These are phyloP conservation scores for Pseudotulostoma volvatum DNA, from an alignment of 495 filamentous ascomycete species.

Conservation along the genomic window DNA sequence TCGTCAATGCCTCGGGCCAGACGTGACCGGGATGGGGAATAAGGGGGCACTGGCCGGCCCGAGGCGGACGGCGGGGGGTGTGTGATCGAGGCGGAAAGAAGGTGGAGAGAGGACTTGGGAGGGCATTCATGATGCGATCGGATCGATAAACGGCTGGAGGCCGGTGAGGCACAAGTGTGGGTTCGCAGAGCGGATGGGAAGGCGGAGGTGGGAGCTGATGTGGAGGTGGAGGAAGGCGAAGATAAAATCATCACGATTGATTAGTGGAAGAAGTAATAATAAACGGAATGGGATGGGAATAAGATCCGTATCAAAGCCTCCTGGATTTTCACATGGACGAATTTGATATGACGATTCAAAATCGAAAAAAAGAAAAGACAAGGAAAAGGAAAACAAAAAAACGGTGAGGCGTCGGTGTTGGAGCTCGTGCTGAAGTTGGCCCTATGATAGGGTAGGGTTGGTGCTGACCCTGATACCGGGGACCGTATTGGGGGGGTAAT, in stretches of 20 bases:
- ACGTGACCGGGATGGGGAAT: slow-evolving; percentile 12
- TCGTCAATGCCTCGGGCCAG: slow-evolving; percentile 28
- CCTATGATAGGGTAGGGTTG: too few species aligned
- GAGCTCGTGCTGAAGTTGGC: too few species aligned
- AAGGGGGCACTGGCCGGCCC: slow-evolving; percentile 6
- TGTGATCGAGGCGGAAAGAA: slow-evolving; percentile 4
- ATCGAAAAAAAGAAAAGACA: too few species aligned
- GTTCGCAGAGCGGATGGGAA: slow-evolving; percentile 12
- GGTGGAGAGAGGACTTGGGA: slow-evolving; percentile 4
- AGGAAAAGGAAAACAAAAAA: too few species aligned
- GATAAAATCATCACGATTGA: slow-evolving; percentile 33
- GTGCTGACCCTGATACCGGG: too few species aligned
- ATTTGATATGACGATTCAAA: too few species aligned
- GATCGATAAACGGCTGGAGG: slow-evolving; percentile 1
- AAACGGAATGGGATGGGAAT: too few species aligned
- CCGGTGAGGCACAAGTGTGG: slow-evolving; percentile 12
- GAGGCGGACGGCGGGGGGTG: slow-evolving; percentile 1
- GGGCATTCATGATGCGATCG: neutral
- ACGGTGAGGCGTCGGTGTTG: too few species aligned
- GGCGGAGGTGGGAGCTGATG: slow-evolving; percentile 16
- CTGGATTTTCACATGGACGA: too few species aligned
- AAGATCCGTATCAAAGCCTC: too few species aligned
- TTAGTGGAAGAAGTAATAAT: too few species aligned
- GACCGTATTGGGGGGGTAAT: too few species aligned
- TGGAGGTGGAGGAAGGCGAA: slow-evolving; percentile 26